Base-by-base conservation (phyloP, 345 rosid genomes). In the Eucalyptus urophylla region DNA sequence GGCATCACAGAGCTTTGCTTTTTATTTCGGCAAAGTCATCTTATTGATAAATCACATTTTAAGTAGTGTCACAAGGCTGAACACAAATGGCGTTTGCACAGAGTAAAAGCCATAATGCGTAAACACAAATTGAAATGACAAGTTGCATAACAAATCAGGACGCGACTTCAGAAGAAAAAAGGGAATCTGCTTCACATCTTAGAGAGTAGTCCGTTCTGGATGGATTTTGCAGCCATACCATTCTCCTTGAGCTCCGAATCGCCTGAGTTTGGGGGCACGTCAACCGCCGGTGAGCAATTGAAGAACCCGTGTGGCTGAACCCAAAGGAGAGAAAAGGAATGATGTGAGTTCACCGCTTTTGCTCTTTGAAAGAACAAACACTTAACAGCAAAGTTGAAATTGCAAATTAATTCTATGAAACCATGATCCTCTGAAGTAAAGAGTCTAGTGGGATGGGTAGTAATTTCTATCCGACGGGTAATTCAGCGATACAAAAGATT, bases 241-340 rank as follows among this genome's bases (percentile, higher is more conserved):
- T 58, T 92, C 19, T 95, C 95, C 91, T 94, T 94, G 45, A 89
- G 47, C 67, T 96, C 98, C 81, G 92, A 85, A 54, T 94, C 95
- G 17, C 92, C 87, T 33, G 91, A 21, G 51, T 88, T 92, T 5
- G 98, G 97, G 50, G 98, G 96, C 49, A 96, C 97, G 44, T 95
- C 97, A 44, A 96, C 91, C 0, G 96, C 96, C 1, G 96, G 96
- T 3, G 97, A 96, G 93, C 95, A 92, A 86, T 95, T 96, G 90
- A 95, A 96, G 93, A 96, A 96, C 21, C 98, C 98, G 44, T 95
- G 96, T 5, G 98, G 98, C 97, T 96, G 94, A 92, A 90, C 24
- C 47, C 72, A 86, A 86, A 90, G 54, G 87, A 31, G 72, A 45
- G 29, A 33, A 44, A 51, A 37, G 17, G 53, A 6, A 19, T 6